These are phyloP conservation scores for Protea cynaroides DNA, from an alignment of 164 flowering plant genomes.

Conservation along the genomic window DNA sequence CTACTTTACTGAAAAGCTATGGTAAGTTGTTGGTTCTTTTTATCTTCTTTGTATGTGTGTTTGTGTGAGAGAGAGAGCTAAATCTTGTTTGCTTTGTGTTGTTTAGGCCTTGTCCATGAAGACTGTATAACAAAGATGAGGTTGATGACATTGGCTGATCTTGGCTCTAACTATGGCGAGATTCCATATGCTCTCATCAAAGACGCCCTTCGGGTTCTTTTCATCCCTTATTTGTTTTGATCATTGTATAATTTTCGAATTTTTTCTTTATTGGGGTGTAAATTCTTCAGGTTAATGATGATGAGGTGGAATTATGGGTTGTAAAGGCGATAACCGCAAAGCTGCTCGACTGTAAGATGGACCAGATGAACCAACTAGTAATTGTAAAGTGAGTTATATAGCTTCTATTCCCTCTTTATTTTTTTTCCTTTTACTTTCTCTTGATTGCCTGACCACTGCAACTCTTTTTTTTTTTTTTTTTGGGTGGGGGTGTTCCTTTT, in stretches of 20 bases:
- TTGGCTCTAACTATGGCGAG: conserved; percentile 58
- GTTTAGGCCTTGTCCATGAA: conserved; percentile 79
- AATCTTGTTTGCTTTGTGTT: conserved; percentile 1
- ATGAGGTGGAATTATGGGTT: conserved; percentile 93
- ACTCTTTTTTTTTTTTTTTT: background rate
- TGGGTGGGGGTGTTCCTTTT: conserved; percentile 5
- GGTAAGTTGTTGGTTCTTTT: too few relatives aligned
- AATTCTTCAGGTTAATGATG: conserved; percentile 48
- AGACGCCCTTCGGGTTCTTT: conserved; percentile 43
- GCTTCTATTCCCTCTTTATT: background rate
- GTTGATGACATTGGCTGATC: conserved; percentile 82
- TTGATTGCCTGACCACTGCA: background rate
- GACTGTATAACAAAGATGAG: conserved; percentile 92
- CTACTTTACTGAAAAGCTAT: conserved; percentile 53
- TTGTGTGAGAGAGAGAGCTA: background rate
- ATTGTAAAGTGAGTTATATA: conserved; percentile 52
- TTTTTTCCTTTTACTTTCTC: background rate
- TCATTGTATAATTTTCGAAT: too few relatives aligned
- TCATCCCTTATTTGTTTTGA: background rate
- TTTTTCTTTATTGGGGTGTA: background rate
- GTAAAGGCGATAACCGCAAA: conserved; percentile 85
- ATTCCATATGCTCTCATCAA: conserved; percentile 70
- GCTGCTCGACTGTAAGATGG: conserved; percentile 87
- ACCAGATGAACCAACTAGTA: conserved; percentile 84
- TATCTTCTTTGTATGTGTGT: background rate